Evolutionary conservation across 768 basidiomycete genomes (phyloP).

Genomic region (Xerocomus brunneocitrinus): DNA sequence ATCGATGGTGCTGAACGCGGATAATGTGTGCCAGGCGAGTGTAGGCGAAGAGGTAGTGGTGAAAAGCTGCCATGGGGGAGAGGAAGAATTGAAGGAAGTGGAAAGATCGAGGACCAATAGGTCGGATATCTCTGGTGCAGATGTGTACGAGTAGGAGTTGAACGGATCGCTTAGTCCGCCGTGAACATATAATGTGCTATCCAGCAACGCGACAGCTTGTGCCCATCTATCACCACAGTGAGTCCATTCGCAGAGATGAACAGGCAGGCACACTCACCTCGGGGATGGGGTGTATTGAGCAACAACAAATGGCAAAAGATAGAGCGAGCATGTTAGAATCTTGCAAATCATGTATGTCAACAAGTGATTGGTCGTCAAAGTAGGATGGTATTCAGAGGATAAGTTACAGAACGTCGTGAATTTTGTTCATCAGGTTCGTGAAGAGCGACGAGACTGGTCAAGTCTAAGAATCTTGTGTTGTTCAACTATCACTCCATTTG

Average conservation of each 20-base stretch:
- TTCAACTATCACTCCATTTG: conserved; percentile 5
- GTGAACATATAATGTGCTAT: conserved; percentile 62
- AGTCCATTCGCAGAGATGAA: background rate
- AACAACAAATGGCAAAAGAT: conserved; percentile 10
- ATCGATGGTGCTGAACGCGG: conserved; percentile 51
- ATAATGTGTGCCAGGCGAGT: conserved; percentile 77
- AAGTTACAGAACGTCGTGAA: conserved; percentile 17
- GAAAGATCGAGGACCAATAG: conserved; percentile 65
- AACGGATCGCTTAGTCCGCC: conserved; percentile 77
- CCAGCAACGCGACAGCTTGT: conserved; percentile 59
- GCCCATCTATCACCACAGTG: conserved; percentile 65
- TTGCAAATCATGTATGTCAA: conserved; percentile 9
- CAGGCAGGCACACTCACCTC: conserved; percentile 14
- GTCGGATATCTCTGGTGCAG: conserved; percentile 70
- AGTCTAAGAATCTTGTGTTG: too few relatives aligned
- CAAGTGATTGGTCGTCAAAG: background rate
- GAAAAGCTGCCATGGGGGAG: conserved; percentile 67
- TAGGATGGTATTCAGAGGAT: conserved; percentile 4
- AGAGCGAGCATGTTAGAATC: conserved; percentile 9
- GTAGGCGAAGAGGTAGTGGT: conserved; percentile 49
- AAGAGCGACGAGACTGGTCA: too few relatives aligned
- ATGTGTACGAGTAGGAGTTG: conserved; percentile 66
- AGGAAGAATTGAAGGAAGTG: conserved; percentile 49
- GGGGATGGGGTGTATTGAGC: conserved; percentile 25
- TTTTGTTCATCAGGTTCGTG: conserved; percentile 16